phyloP scores from a whole-genome alignment of 305 asterid species.

The Stenogyne calaminthoides region DNA sequence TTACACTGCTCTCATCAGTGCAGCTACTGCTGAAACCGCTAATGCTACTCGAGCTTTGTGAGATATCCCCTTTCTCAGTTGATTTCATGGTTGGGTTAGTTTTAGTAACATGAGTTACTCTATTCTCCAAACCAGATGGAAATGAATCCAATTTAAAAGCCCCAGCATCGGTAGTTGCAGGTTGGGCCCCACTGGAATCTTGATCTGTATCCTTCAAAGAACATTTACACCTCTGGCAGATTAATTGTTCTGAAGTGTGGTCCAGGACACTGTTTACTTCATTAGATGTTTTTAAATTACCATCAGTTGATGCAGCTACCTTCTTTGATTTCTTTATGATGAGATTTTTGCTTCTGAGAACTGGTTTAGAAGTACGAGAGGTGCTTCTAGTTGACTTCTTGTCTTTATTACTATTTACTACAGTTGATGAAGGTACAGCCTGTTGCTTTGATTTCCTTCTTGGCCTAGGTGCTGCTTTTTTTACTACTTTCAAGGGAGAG shows the following conservation, averaged over 20 bases:
- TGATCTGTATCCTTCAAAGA: constrained; percentile 46
- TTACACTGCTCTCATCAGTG: constrained; percentile 68
- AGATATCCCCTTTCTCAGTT: constrained; percentile 44
- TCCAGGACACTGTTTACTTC: constrained; percentile 34
- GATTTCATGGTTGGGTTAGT: constrained; percentile 38
- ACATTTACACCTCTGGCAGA: constrained; percentile 90
- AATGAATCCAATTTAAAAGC: constrained; percentile 16
- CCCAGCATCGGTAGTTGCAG: constrained; percentile 28
- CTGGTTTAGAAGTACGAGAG: constrained; percentile 43
- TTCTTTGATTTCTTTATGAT: constrained; percentile 58
- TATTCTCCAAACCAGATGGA: constrained; percentile 38
- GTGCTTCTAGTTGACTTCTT: constrained; percentile 23
- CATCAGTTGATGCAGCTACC: constrained; percentile 35
- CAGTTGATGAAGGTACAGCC: constrained; percentile 46
- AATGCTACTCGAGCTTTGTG: constrained; percentile 90
- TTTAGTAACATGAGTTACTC: constrained; percentile 35
- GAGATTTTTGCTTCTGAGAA: constrained; percentile 53
- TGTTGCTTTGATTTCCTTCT: constrained; percentile 62
- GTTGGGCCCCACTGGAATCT: constrained; percentile 37
- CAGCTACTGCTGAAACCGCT: constrained; percentile 86
- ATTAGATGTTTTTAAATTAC: constrained; percentile 23
- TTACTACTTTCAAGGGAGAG: constrained; percentile 42
- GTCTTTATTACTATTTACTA: constrained; percentile 52
- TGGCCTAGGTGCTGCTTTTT: constrained; percentile 52
- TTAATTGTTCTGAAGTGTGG: constrained; percentile 40